These are phyloP conservation scores for Erythrobasidium hasegawianum DNA, from an alignment of 1,284 basidiomycete genomes.

Conservation along the genomic window DNA sequence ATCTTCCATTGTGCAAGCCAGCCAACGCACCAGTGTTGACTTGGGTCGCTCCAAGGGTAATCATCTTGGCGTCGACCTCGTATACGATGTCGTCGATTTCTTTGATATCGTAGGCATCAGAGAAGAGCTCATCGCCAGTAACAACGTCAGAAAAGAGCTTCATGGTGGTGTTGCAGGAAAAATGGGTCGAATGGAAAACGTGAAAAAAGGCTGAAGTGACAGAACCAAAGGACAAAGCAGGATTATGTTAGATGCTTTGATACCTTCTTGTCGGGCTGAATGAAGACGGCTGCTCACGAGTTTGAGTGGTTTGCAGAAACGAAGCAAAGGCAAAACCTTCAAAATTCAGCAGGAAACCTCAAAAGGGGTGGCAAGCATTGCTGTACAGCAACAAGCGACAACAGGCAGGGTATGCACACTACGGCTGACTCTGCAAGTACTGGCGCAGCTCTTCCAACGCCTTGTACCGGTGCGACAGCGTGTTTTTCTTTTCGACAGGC, in stretches of 20 bases:
- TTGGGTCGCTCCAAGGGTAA: constrained; percentile 74
- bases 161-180: constrained; percentile 54
- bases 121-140: constrained; percentile 87
- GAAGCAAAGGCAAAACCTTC: too few species aligned
- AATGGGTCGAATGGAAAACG: background rate
- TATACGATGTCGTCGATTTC: constrained; percentile 75
- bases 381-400: background rate
- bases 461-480: constrained; percentile 80
- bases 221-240: too few species aligned
- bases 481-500: constrained; percentile 76
- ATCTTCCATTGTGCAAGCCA: too few species aligned
- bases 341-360: too few species aligned
- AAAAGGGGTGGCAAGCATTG: too few species aligned
- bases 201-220: background rate
- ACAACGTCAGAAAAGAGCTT: constrained; percentile 69
- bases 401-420: background rate
- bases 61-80: constrained; percentile 80
- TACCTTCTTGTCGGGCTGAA: too few species aligned
- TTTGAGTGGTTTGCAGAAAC: too few species aligned
- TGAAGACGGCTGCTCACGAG: too few species aligned
- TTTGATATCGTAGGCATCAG: constrained; percentile 82
- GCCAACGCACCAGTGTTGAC: constrained; percentile 80
- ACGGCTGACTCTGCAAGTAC: constrained; percentile 55
- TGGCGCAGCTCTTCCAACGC: constrained; percentile 75
- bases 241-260: too few species aligned